A percentile compares a stretch with the other conserved stretches of the same genome.
phyloP scores from a whole-genome alignment of 345 rosid species.

The Syzygium jambos region DNA sequence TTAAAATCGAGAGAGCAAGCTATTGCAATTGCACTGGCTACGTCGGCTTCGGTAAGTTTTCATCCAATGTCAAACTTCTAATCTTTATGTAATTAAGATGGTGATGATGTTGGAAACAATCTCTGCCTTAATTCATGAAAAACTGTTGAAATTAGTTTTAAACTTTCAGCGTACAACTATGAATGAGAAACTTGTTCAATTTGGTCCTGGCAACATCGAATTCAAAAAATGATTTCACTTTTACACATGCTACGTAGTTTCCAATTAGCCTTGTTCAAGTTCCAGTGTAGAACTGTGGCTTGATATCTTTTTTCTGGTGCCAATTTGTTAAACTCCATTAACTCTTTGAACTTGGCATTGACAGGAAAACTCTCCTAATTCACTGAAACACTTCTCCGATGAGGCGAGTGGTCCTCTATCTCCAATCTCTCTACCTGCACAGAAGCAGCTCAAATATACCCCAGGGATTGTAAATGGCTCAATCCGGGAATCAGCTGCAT shows the following conservation, averaged over 20 bases:
- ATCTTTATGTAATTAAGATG: background rate
- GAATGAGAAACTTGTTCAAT: background rate
- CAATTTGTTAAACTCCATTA: background rate
- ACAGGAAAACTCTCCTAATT: slow-evolving; percentile 53
- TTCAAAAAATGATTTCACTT: background rate
- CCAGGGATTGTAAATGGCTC: slow-evolving; percentile 81
- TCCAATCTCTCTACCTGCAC: slow-evolving; percentile 76
- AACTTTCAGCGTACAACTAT: background rate
- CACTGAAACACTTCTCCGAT: slow-evolving; percentile 52
- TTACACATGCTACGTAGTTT: background rate
- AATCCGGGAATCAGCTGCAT: slow-evolving; percentile 48
- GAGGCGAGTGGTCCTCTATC: slow-evolving; percentile 52
- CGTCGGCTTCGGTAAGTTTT: slow-evolving; percentile 47
- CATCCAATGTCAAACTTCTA: background rate
- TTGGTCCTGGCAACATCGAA: background rate
- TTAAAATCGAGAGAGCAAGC: slow-evolving; percentile 75
- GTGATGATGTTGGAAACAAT: background rate
- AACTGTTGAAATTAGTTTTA: background rate
- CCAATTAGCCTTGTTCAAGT: background rate
- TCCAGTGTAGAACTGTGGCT: background rate
- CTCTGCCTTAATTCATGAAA: background rate
- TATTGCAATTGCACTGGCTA: slow-evolving; percentile 50
- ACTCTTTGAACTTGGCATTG: slow-evolving; percentile 12
- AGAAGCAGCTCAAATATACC: slow-evolving; percentile 84
- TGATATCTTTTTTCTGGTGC: background rate